These are phyloP conservation scores for Neoscytalidium dimidiatum DNA, from an alignment of 2,329 filamentous ascomycete genomes.

Conservation along the genomic window DNA sequence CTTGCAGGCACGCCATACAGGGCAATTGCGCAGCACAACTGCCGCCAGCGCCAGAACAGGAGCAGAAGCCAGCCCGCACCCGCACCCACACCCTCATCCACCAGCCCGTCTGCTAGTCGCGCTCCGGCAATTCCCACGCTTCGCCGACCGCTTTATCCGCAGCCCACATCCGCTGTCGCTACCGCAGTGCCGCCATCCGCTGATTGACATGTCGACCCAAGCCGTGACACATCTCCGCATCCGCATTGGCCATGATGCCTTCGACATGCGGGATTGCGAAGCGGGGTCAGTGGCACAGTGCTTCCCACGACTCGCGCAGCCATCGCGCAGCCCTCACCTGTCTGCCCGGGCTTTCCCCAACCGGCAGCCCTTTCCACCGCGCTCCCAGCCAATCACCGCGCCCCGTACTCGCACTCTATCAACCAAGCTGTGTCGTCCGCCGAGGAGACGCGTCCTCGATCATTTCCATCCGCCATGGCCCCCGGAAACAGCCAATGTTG, in stretches of 20 bases:
- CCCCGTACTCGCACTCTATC: neutral
- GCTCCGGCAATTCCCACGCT: neutral
- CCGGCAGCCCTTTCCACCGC: neutral
- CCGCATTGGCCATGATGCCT: constrained; percentile 1
- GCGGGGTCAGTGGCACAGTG: neutral
- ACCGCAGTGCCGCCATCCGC: neutral
- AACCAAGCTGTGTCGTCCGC: neutral
- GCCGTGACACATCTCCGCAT: neutral
- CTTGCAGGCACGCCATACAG: neutral
- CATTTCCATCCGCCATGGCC: neutral
- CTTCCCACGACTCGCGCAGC: neutral
- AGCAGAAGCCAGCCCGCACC: too few species aligned
- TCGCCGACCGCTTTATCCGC: constrained; percentile 9
- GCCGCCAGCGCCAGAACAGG: too few species aligned
- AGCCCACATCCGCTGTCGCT: neutral
- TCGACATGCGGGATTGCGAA: constrained; percentile 11
- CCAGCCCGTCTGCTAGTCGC: neutral
- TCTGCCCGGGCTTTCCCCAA: neutral
- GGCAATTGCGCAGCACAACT: neutral
- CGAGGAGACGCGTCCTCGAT: neutral
- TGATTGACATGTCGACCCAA: neutral
- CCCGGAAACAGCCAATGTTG: neutral
- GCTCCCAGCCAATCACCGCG: neutral
- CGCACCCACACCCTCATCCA: too few species aligned
- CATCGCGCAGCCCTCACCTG: neutral